Evolutionary conservation across 768 basidiomycete species (phyloP).

Genomic region (Galerina marginata): DNA sequence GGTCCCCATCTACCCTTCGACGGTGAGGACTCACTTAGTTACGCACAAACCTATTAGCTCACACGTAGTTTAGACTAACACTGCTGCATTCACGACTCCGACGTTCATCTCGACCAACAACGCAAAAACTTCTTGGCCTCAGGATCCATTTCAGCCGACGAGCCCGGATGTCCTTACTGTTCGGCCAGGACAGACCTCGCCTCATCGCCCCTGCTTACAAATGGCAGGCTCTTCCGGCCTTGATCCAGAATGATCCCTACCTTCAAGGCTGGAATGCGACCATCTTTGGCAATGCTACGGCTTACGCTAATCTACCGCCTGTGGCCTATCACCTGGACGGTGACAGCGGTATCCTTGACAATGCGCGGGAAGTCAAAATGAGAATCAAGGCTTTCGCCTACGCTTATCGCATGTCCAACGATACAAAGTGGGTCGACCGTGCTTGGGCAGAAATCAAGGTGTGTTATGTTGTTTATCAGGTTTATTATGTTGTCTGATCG

Average conservation of each 20-base stretch:
- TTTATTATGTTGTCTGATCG: not conserved
- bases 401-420: constrained; percentile 88
- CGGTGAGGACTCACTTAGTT: constrained; percentile 57
- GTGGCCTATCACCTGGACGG: constrained; percentile 80
- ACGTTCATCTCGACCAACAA: constrained; percentile 69
- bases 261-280: constrained; percentile 87
- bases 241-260: constrained; percentile 87
- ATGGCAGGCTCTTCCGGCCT: constrained; percentile 79
- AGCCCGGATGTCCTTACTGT: constrained; percentile 63
- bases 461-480: constrained; percentile 28
- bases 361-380: constrained; percentile 87
- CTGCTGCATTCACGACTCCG: constrained; percentile 70
- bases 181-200: constrained; percentile 84
- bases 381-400: constrained; percentile 93
- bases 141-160: constrained; percentile 75
- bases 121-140: constrained; percentile 70
- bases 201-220: constrained; percentile 92
- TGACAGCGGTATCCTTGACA: constrained; percentile 90
- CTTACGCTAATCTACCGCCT: constrained; percentile 66
- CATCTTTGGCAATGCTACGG: constrained; percentile 87
- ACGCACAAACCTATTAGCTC: not conserved
- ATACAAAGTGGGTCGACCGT: constrained; percentile 90
- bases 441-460: constrained; percentile 85
- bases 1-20: constrained; percentile 87
- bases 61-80: constrained; percentile 62